Evolutionary conservation across 2,329 filamentous ascomycete genomes (phyloP), one percentile per base, ranked within the genome.

Genomic region (Curvularia lunata): DNA sequence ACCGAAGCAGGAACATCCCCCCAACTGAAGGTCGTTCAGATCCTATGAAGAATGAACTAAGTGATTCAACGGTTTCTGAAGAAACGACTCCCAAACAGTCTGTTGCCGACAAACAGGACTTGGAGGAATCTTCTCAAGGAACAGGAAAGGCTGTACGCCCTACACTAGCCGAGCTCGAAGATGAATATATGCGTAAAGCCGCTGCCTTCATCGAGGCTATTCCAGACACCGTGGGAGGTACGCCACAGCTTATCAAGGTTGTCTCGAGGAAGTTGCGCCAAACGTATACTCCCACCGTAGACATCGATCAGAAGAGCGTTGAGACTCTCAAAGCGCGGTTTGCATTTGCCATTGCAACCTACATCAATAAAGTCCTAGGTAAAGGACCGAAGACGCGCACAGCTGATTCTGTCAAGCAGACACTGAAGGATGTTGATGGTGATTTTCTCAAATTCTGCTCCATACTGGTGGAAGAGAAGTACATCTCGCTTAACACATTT

Each of bases 361-460:
- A 67, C 38, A 23, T 72, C 50, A 69, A 71, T 13, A 54, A 64
- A 8, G 48, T 61, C 18, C 12, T 57, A 27, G 61, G 64, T 27
- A 61, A 65, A 10, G 51, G 40, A 12, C 34, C 43, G 7, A 56
- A 56, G 25, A 38, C 53, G 4, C 28, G 67, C 16, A 61, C 56
- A 4, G 13, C 54, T 10, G 58, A 63, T 1, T 54, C 48, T 2
- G 54, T 71, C n/a, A 60, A 62, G 30, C 47, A 65, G 5, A 49
- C 56, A 4, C 56, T 73, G 16, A 34, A 55, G 2, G 58, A 65
- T 5, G 54, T 32, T 43, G 43, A 67, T 6, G 71, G 71, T 1
- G 53, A 69, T 47, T 64, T 73, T 45, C 55, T 75, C 23, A 37
- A 52, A 19, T 48, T 75, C 0, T 72, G 61, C 42, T 58, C 61